Evolutionary conservation across 305 asterid genomes (phyloP), one percentile per base, ranked within the genome.

Genomic region (Fraxinus velutina): DNA sequence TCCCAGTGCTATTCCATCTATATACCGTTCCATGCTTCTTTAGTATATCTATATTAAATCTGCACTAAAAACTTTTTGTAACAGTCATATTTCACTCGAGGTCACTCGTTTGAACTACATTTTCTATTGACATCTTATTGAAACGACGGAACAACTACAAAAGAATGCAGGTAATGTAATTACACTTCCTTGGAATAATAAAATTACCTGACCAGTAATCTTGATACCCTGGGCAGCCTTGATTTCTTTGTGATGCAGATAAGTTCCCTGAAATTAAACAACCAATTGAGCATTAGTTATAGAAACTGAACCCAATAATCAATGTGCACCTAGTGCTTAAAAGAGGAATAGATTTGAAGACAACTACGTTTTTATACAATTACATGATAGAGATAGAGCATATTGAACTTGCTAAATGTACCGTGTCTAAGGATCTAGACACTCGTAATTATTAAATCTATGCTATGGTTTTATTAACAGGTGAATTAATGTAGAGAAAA

Each of bases 211-310:
- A 24, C 93, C 99, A 66, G 95, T 88, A 79, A 94, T 94, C 95
- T 96, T 96, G 83, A 96, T 94, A 80, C 99, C 99, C 92, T 90
- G 95, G 13, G 99, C 98, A 88, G 97, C 98, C 88, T 93, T 96
- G 88, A 96, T 96, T 88, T 94, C 94, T 88, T 90, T 96, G 83
- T 92, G 97, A 84, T 94, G 99, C 88, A 96, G 79, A 85, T 93
- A 96, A 37, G 97, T 84, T 83, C 99, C 99, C 99, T 96, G 93
- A 42, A 79, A 64, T 37, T 24, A 75, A 79, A 81, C 27, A 80
- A 80, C 57, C n/a, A 24, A 22, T 64, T 4, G n/a, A 64, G n/a
- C 73, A 24, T 62, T 24, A 62, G 9, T 64, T 24, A 24, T 24
- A 64, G 32, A 62, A 62, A 62, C 72, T 22, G 72, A 62, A 62